A percentile compares a stretch with the other conserved stretches of the same genome.
Evolutionary conservation across 768 basidiomycete species (phyloP).

Genomic region (Suillus subaureus): DNA sequence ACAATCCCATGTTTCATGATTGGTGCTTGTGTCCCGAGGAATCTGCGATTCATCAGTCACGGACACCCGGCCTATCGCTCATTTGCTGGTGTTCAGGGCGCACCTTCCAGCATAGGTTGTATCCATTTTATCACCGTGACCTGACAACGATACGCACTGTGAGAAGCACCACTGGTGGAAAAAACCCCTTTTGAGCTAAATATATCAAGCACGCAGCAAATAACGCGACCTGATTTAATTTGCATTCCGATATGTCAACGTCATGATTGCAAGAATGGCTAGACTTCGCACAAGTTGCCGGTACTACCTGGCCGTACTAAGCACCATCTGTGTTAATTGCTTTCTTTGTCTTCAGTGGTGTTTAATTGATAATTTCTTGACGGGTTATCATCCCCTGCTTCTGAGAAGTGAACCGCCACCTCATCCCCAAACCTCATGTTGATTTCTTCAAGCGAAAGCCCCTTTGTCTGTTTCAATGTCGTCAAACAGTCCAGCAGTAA

Average conservation of each 20-base stretch:
- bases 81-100: not conserved
- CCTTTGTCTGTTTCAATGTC: not conserved
- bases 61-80: not conserved
- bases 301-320: not conserved
- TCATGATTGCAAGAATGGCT: not conserved
- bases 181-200: not conserved
- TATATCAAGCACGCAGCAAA: not conserved
- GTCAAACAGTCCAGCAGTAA: not conserved
- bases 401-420: constrained; percentile 5
- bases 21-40: not conserved
- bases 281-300: not conserved
- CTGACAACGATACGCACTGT: not conserved
- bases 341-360: not conserved
- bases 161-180: not conserved
- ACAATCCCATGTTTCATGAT: not conserved
- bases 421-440: constrained; percentile 10
- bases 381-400: not conserved
- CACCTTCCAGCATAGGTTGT: not conserved
- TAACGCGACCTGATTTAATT: not conserved
- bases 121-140: not conserved
- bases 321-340: not conserved
- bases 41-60: not conserved
- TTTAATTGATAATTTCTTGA: not conserved
- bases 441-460: constrained; percentile 10
- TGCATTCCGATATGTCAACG: not conserved